Evolutionary conservation across 345 rosid species (phyloP).

Genomic region (Lepidium didymum): DNA sequence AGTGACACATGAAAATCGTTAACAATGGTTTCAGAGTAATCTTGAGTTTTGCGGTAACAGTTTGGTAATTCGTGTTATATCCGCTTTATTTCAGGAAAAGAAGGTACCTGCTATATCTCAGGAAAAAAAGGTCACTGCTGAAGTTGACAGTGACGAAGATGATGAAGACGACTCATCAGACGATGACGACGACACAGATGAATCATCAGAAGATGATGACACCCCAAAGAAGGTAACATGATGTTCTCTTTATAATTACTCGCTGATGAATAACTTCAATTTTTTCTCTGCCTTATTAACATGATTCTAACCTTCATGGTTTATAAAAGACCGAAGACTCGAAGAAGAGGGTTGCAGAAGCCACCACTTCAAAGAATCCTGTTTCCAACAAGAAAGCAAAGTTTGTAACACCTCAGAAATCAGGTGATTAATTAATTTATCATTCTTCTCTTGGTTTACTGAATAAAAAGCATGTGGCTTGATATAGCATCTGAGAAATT

Average conservation of each 20-base stretch:
- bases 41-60: neutral
- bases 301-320: neutral
- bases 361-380: conserved; percentile 33
- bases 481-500: neutral
- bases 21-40: neutral
- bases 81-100: conserved; percentile 17
- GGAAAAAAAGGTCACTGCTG: conserved; percentile 11
- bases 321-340: conserved; percentile 35
- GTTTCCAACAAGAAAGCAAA: conserved; percentile 61
- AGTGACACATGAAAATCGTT: neutral
- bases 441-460: neutral
- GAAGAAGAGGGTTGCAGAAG: conserved; percentile 63
- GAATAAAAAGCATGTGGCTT: neutral
- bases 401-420: conserved; percentile 58
- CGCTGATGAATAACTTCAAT: neutral
- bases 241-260: neutral
- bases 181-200: conserved; percentile 10
- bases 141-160: conserved; percentile 20
- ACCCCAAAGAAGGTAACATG: conserved; percentile 47
- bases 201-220: conserved; percentile 33
- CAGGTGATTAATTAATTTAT: conserved; percentile 37
- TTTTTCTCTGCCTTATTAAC: neutral
- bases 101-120: neutral
- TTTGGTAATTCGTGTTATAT: neutral
- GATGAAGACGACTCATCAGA: conserved; percentile 25